Evolutionary conservation across 106 monocot species (phyloP), one percentile per base, ranked within the genome.

Genomic region (Amphibolis antarctica): DNA sequence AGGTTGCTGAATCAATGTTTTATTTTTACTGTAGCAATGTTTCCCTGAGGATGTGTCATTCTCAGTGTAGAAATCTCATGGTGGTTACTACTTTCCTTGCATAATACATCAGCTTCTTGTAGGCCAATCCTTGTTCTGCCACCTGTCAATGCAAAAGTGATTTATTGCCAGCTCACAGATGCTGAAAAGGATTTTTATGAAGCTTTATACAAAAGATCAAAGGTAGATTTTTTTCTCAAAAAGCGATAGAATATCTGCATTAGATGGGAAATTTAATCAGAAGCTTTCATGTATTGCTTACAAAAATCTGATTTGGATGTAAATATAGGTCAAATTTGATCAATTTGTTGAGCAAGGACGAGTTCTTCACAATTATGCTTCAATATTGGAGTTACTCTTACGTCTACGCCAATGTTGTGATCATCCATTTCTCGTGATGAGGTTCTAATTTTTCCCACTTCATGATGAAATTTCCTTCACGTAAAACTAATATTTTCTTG

Each of bases 301-400:
- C 52, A 20, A 22, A 48, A 30, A 29, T 57, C 53, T 44, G 0
- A 13, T 58, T 4, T 58, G 56, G 15, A 2, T 28, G 58, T 4
- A 53, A 21, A 29, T 72, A 29, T 77, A 96, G 94, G 89, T 96
- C 43, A 96, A 90, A 56, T 96, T 96, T 71, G 78, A 96, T 72
- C 81, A 89, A 53, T 90, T 84, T 78, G 86, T 96, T 60, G 94
- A 86, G 53, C 94, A 96, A 96, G 89, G 94, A 52, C 77, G 86
- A 44, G 84, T 96, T 67, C 84, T 96, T 79, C 94, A 96, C 74
- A 96, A 96, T 72, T 96, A 96, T 84, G 94, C 89, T 73, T 96
- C 94, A 29, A 96, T 96, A 58, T 66, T 96, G 62, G 94, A 96
- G 81, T 76, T 96, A 68, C 86, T 96, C 75, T 82, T 96, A 68